A percentile compares a stretch with the other conserved stretches of the same genome.
Conservation (phyloP, 2,329 filamentous ascomycete species). For the Penicillium sp. region DNA sequence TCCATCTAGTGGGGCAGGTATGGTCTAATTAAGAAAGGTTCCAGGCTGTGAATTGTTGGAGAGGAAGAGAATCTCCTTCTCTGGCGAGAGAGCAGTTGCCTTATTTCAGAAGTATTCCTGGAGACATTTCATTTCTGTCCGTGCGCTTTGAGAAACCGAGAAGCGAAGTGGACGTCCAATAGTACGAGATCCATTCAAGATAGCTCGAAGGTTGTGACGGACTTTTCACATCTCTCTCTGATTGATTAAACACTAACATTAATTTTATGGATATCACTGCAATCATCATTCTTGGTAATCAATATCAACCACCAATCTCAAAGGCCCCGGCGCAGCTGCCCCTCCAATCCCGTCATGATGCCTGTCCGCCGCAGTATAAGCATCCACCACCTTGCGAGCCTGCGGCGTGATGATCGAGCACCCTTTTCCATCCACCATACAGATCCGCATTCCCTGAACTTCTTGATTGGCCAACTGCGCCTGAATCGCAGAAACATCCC, state of each 20-base stretch:
- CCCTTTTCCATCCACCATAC: constrained; percentile 17
- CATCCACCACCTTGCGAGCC: constrained; percentile 21
- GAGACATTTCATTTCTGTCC: neutral
- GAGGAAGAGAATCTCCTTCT: too few species aligned
- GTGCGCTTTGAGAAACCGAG: neutral
- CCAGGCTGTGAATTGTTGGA: too few species aligned
- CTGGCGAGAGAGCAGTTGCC: neutral
- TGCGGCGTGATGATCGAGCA: constrained; percentile 26
- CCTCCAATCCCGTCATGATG: constrained; percentile 33
- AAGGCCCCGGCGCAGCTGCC: constrained; percentile 24
- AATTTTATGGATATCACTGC: too few species aligned
- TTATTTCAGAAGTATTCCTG: neutral
- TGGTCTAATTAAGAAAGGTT: too few species aligned
- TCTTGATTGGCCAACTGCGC: constrained; percentile 24
- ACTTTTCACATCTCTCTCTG: constrained; percentile 1
- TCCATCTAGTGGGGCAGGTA: too few species aligned
- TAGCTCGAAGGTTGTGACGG: neutral
- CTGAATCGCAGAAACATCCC: constrained; percentile 39
- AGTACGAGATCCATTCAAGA: neutral
- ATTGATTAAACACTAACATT: neutral
- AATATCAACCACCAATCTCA: constrained; percentile 24
- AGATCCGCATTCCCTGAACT: constrained; percentile 34
- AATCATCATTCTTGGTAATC: constrained; percentile 21
- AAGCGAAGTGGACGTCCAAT: neutral
- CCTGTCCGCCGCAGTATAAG: constrained; percentile 23